These are phyloP conservation scores for Ophiobolus disseminans DNA, from an alignment of 2,329 filamentous ascomycete genomes.

Conservation along the genomic window DNA sequence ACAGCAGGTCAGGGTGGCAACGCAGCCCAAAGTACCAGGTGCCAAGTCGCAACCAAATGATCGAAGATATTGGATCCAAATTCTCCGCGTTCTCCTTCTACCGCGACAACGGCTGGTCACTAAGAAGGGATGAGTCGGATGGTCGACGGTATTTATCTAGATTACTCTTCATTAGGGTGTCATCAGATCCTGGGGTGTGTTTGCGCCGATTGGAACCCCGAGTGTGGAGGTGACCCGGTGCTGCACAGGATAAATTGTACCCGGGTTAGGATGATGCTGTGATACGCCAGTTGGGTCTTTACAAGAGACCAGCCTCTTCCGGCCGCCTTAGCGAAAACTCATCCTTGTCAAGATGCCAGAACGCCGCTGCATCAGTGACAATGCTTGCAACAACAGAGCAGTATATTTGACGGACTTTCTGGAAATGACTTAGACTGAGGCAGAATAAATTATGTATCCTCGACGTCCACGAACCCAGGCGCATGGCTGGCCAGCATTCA, in stretches of 20 bases:
- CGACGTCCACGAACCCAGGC: too few species aligned
- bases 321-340: slow-evolving; percentile 26
- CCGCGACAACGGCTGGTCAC: slow-evolving; percentile 29
- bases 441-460: background rate
- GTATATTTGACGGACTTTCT: slow-evolving; percentile 5
- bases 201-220: slow-evolving; percentile 34
- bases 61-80: slow-evolving; percentile 32
- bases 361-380: slow-evolving; percentile 13
- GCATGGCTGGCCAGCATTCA: too few species aligned
- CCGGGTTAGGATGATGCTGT: slow-evolving; percentile 22
- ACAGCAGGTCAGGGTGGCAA: slow-evolving; percentile 23
- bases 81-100: slow-evolving; percentile 28
- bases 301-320: slow-evolving; percentile 20
- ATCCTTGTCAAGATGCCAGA: slow-evolving; percentile 16
- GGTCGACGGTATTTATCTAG: slow-evolving; percentile 35
- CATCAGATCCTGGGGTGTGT: slow-evolving; percentile 23
- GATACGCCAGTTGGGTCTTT: slow-evolving; percentile 31
- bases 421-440: slow-evolving; percentile 6
- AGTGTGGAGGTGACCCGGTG: slow-evolving; percentile 28
- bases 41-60: slow-evolving; percentile 25
- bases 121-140: slow-evolving; percentile 23
- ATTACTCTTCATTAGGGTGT: slow-evolving; percentile 41
- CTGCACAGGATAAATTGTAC: slow-evolving; percentile 39
- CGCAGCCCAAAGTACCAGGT: slow-evolving; percentile 17
- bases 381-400: slow-evolving; percentile 2